phyloP scores from a whole-genome alignment of 164 flowering plant species.

The Stephania yunnanensis region DNA sequence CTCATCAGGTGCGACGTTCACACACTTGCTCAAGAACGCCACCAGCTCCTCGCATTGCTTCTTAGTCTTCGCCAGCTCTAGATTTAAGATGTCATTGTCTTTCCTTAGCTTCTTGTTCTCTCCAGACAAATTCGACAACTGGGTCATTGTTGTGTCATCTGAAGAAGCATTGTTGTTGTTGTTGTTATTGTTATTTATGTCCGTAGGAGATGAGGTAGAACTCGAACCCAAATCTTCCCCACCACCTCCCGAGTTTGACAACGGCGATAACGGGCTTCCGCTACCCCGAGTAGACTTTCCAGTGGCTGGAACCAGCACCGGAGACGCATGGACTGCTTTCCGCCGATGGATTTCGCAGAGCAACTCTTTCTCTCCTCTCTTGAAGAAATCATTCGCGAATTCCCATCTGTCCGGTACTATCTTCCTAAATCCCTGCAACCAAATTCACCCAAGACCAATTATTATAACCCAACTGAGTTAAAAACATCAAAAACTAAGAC shows the following conservation, averaged over 20 bases:
- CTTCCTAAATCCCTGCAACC: conserved; percentile 65
- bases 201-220: conserved; percentile 50
- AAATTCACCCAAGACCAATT: no score
- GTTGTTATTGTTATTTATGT: conserved; percentile 34
- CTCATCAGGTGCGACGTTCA: conserved; percentile 57
- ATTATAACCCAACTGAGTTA: no score
- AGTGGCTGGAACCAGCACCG: conserved; percentile 1
- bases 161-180: conserved; percentile 33
- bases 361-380: conserved; percentile 43
- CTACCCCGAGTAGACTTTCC: conserved; percentile 13
- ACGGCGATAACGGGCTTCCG: conserved; percentile 22
- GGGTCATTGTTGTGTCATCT: conserved; percentile 31
- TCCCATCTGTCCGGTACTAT: conserved; percentile 73
- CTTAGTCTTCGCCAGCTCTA: conserved; percentile 61
- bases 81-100: conserved; percentile 51
- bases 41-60: conserved; percentile 69
- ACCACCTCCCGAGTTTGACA: conserved; percentile 55
- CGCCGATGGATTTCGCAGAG: conserved; percentile 63
- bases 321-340: conserved; percentile 22
- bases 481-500: no score
- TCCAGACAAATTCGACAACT: conserved; percentile 42
- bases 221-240: conserved; percentile 47
- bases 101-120: conserved; percentile 72
- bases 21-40: conserved; percentile 35
- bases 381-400: conserved; percentile 56